Conservation (phyloP, 148 eudicot genomes). For the Amaranthus palmeri region DNA sequence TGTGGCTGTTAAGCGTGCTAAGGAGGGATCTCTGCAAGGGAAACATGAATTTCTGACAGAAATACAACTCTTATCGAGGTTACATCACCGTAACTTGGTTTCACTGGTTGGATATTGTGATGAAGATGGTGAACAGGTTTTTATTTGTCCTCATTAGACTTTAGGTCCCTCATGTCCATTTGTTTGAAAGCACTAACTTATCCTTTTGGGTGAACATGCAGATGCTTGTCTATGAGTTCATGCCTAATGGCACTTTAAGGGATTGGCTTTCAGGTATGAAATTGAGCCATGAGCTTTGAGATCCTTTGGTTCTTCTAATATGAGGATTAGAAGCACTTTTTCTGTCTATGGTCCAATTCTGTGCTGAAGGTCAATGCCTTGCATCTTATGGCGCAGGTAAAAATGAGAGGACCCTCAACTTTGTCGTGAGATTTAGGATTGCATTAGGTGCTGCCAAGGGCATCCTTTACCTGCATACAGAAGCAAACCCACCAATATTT, state of each 20-base stretch:
- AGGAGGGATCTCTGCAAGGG: constrained; percentile 87
- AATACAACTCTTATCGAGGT: constrained; percentile 72
- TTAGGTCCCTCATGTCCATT: not conserved
- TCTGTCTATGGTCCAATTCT: not conserved
- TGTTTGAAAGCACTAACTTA: constrained; percentile 3
- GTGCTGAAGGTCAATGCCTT: not conserved
- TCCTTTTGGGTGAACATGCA: constrained; percentile 30
- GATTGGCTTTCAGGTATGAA: constrained; percentile 77
- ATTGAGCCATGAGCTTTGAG: constrained; percentile 2
- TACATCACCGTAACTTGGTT: constrained; percentile 84
- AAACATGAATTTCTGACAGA: constrained; percentile 82
- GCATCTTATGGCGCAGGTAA: constrained; percentile 33
- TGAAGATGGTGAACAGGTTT: constrained; percentile 77
- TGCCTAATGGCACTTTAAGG: constrained; percentile 76
- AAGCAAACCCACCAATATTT: constrained; percentile 89
- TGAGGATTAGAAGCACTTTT: not conserved
- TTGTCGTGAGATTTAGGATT: constrained; percentile 57
- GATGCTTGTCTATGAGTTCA: constrained; percentile 88
- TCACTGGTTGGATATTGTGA: constrained; percentile 78
- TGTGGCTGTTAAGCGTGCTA: constrained; percentile 86
- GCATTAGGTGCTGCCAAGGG: constrained; percentile 84
- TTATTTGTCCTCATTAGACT: not conserved
- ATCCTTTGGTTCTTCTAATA: not conserved
- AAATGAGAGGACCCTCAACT: constrained; percentile 45
- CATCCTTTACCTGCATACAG: constrained; percentile 81